phyloP scores from a whole-genome alignment of 768 basidiomycete genomes.

The Lactifluus subvellereus region DNA sequence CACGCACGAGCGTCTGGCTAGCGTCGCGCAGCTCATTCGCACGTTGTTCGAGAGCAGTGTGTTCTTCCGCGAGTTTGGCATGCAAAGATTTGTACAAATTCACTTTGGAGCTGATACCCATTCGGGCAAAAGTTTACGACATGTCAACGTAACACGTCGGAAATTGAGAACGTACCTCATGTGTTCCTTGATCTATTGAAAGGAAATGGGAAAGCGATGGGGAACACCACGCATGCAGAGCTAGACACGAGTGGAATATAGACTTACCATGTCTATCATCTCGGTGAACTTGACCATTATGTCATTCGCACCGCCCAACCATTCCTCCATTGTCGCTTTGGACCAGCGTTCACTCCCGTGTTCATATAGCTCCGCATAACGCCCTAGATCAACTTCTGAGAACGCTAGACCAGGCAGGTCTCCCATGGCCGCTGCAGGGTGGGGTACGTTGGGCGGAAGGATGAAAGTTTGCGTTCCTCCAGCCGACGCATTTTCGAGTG shows the following conservation, averaged over 20 bases:
- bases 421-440: slow-evolving; percentile 4
- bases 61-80: slow-evolving; percentile 38
- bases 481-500: neutral
- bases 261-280: slow-evolving; percentile 47
- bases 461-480: neutral
- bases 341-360: slow-evolving; percentile 42
- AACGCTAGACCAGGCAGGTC: slow-evolving; percentile 16
- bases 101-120: slow-evolving; percentile 39
- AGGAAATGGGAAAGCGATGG: neutral
- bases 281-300: slow-evolving; percentile 38
- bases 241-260: neutral
- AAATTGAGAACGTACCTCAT: slow-evolving; percentile 37
- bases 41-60: slow-evolving; percentile 36
- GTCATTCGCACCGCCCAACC: slow-evolving; percentile 50
- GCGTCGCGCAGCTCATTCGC: slow-evolving; percentile 36
- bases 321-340: slow-evolving; percentile 46
- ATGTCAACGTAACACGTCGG: neutral
- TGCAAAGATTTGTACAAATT: slow-evolving; percentile 43
- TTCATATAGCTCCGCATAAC: slow-evolving; percentile 42
- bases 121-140: neutral
- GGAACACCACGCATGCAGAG: neutral
- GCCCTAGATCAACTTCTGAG: slow-evolving; percentile 36
- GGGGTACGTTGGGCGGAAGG: slow-evolving; percentile 4
- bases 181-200: slow-evolving; percentile 39
- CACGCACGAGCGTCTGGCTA: slow-evolving; percentile 36